Evolutionary conservation across 805 yeast genomes (phyloP), one percentile per base, ranked within the genome.

Genomic region (Monosporozyma servazzii): DNA sequence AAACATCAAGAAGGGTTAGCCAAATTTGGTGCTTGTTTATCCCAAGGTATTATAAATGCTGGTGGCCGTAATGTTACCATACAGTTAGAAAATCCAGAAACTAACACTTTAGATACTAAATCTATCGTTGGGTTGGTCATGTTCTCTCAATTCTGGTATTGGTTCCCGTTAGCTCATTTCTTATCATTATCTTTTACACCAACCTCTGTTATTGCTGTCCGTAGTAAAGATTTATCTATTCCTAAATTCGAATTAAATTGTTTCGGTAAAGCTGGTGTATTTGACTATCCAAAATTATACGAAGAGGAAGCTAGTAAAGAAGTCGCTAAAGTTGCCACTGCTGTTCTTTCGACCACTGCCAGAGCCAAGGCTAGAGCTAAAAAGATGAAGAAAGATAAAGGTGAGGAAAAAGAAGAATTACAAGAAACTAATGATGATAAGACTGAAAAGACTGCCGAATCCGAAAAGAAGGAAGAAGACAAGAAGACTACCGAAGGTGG

Each of bases 1-100:
- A 93, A 91, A 70, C 95, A 88, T 61, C 97, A 91, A 70, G 99
- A 91, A 70, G 96, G 96, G 3, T 78, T 93, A 69, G 96, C 98
- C 40, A 90, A 89, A 72, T 93, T 91, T 71, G 99, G 99, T 66
- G 97, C 98, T 30, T 88, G 97, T 17, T 73, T 93, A 48, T 91
- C 96, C 13, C 97, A 91, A 73, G 99, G 99, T 69, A 91, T 93
- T 56, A 83, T 93, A 66, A 97, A 93, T 72, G 99, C 98, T 10
- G 97, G 99, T 70, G 99, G 99, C 11, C 82, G 98, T 66, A 93
- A 93, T 62, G 95, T 86, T n/a, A 89, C 98, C 0, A 89, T 93
- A 57, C 86, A 86, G 59, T 75, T 91, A 48, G 97, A 93, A 69
- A 88, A 90, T 67, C 63, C 82, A 23, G 90, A 89, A 58, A 88